Percentiles rank a stretch among this genome's conserved stretches.
Conservation (phyloP, 495 filamentous ascomycete species). For the Trichoderma orchidacearum region DNA sequence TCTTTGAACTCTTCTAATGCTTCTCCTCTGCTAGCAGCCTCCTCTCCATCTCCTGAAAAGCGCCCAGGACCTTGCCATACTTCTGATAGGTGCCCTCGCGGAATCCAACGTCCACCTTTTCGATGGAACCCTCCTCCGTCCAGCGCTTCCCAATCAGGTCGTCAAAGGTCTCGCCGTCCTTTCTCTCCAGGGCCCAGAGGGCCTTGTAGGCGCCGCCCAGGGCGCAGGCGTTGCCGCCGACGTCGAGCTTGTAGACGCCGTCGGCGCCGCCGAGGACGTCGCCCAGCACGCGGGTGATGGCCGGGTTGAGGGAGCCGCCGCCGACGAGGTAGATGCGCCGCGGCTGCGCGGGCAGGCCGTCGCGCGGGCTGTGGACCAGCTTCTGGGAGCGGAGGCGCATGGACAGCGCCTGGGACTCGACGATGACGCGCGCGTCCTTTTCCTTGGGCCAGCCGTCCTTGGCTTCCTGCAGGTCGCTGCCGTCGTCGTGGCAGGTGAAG, state of each 20-base stretch:
- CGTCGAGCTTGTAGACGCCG: constrained; percentile 82
- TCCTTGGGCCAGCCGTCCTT: constrained; percentile 20
- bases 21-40: constrained; percentile 42
- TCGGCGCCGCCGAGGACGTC: constrained; percentile 81
- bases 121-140: constrained; percentile 70
- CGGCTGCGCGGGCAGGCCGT: constrained; percentile 62
- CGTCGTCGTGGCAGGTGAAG: constrained; percentile 47
- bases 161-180: constrained; percentile 64
- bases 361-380: constrained; percentile 46
- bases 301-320: constrained; percentile 74
- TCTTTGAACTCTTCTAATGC: neutral
- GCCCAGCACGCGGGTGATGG: constrained; percentile 68
- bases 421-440: constrained; percentile 70
- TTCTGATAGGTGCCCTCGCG: constrained; percentile 51
- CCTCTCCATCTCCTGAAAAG: constrained; percentile 69
- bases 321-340: constrained; percentile 87
- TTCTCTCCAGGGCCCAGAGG: constrained; percentile 73
- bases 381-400: constrained; percentile 70
- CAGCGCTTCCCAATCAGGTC: constrained; percentile 69
- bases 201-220: constrained; percentile 95
- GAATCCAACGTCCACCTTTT: constrained; percentile 75
- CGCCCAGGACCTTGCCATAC: constrained; percentile 65
- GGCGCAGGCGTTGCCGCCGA: constrained; percentile 93
- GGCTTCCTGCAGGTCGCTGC: constrained; percentile 32
- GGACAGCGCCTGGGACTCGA: constrained; percentile 89